phyloP scores from a whole-genome alignment of 2,329 filamentous ascomycete species.

The Phaeosphaeriaceae sp. region DNA sequence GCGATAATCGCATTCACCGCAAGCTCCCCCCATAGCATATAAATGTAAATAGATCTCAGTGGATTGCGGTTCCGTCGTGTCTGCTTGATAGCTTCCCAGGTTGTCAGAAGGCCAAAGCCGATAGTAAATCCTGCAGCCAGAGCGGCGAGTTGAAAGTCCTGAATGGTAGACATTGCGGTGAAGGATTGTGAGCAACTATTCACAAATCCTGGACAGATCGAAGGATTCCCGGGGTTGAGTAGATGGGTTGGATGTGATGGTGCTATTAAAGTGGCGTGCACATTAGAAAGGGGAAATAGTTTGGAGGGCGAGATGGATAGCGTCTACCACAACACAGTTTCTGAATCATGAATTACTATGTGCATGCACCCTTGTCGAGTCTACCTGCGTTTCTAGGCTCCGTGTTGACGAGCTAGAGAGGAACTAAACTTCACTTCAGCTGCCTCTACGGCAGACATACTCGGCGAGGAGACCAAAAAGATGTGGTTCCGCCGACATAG shows the following conservation, averaged over 20 bases:
- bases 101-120: conserved; percentile 43
- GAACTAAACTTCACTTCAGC: background rate
- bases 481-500: background rate
- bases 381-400: background rate
- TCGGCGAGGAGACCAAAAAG: background rate
- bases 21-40: conserved; percentile 47
- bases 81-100: conserved; percentile 46
- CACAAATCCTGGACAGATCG: background rate
- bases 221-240: background rate
- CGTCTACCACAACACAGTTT: too few relatives aligned
- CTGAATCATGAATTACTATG: background rate
- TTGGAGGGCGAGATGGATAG: too few relatives aligned
- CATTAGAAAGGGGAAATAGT: background rate
- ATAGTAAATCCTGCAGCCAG: conserved; percentile 44
- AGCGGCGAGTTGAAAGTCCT: conserved; percentile 40
- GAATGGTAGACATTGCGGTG: conserved; percentile 26
- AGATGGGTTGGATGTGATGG: background rate
- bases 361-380: background rate
- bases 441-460: background rate
- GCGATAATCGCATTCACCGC: conserved; percentile 37
- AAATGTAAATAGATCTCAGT: conserved; percentile 41
- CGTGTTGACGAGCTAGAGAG: background rate
- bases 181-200: background rate
- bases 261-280: background rate
- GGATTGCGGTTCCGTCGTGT: conserved; percentile 45